Conservation (phyloP, 31 red algal genomes). For the Porphyra umbilicalis region DNA sequence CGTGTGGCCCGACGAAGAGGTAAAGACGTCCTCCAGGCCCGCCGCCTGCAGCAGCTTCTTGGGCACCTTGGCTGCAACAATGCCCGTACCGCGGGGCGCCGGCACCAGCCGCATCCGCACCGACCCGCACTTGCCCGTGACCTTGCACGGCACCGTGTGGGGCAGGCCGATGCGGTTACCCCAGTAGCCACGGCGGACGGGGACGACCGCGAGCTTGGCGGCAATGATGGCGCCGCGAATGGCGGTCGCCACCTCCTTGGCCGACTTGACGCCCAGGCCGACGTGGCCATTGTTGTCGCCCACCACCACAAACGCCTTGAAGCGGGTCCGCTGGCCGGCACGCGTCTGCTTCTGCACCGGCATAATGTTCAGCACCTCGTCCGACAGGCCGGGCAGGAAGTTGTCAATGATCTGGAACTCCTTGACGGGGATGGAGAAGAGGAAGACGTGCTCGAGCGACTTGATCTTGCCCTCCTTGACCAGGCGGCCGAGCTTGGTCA, state of each 20-base stretch:
- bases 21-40: constrained; percentile 94
- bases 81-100: constrained; percentile 91
- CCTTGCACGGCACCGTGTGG: constrained; percentile 98
- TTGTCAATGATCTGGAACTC: constrained; percentile 92
- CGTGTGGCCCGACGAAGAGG: constrained; percentile 92
- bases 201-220: constrained; percentile 92
- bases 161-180: constrained; percentile 88
- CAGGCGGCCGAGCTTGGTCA: constrained; percentile 93
- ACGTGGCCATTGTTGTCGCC: constrained; percentile 96
- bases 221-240: constrained; percentile 97
- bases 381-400: constrained; percentile 70
- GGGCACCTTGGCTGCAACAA: constrained; percentile 90
- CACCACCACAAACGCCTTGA: constrained; percentile 97
- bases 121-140: constrained; percentile 96
- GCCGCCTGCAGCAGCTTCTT: constrained; percentile 98
- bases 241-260: constrained; percentile 99
- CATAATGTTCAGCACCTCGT: constrained; percentile 99
- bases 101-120: constrained; percentile 88
- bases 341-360: constrained; percentile 98
- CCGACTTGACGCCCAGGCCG: constrained; percentile 91
- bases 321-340: constrained; percentile 94
- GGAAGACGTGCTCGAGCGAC: constrained; percentile 92
- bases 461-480: constrained; percentile 97
- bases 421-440: constrained; percentile 97
- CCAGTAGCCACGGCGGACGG: constrained; percentile 97